Percentiles rank a stretch among this genome's conserved stretches.
Evolutionary conservation across 306 rosid genomes (phyloP).

Genomic region (Purshia tridentata): DNA sequence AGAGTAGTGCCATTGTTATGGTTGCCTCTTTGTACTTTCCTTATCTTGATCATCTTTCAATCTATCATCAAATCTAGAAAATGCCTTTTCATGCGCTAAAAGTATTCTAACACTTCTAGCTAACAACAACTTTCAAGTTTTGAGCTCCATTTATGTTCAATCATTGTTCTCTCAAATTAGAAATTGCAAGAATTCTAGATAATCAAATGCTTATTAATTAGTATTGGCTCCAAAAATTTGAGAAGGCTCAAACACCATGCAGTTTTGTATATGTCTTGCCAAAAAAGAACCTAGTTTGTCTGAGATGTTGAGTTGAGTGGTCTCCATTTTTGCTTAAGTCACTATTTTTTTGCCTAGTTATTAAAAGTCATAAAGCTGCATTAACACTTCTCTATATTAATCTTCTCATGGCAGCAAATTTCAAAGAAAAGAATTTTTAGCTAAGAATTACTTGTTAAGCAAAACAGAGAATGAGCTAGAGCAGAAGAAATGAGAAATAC

Average conservation of each 20-base stretch:
- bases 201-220: not conserved
- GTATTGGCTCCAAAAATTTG: not conserved
- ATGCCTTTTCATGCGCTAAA: too few relatives aligned
- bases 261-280: not conserved
- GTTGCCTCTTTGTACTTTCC: too few relatives aligned
- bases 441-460: too few relatives aligned
- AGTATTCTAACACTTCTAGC: too few relatives aligned
- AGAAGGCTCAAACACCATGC: not conserved
- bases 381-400: not conserved
- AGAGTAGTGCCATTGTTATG: too few relatives aligned
- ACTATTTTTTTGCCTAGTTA: not conserved
- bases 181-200: not conserved
- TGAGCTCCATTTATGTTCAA: slow-evolving; percentile 15
- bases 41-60: too few relatives aligned
- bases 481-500: not conserved
- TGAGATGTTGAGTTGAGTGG: not conserved
- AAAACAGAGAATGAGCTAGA: slow-evolving; percentile 27
- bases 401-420: too few relatives aligned
- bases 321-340: slow-evolving; percentile 4
- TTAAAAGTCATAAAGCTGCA: not conserved
- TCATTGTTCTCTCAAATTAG: not conserved
- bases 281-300: not conserved
- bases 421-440: too few relatives aligned
- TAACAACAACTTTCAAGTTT: not conserved
- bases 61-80: too few relatives aligned